Evolutionary conservation across 305 asterid genomes (phyloP).

Genomic region (Solanum chacoense): DNA sequence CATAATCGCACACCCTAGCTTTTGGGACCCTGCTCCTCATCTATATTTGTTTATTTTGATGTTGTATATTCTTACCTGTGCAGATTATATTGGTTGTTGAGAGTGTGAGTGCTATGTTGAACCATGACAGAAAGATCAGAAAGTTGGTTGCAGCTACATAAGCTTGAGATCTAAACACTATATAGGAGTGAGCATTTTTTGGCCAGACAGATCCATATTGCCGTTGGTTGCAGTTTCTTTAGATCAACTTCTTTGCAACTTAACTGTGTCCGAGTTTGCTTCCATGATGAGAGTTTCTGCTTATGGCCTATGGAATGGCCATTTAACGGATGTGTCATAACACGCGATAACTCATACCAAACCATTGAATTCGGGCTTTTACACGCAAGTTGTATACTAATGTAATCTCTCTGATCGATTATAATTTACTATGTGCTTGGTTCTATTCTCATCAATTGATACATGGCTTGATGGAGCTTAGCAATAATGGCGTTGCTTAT

Average conservation of each 20-base stretch:
- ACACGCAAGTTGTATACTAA: background rate
- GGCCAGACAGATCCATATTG: background rate
- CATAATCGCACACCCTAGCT: background rate
- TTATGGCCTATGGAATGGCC: background rate
- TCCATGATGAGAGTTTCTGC: background rate
- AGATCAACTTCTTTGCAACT: background rate
- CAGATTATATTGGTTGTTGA: conserved; percentile 80
- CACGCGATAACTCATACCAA: background rate
- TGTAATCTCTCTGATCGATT: background rate
- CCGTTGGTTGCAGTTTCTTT: background rate
- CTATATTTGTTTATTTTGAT: background rate
- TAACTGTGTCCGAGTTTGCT: background rate
- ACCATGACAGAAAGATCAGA: conserved; percentile 65
- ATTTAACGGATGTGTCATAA: background rate
- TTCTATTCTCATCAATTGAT: background rate
- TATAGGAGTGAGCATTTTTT: background rate
- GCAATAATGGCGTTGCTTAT: background rate
- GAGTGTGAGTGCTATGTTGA: conserved; percentile 77
- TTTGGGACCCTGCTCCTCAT: background rate
- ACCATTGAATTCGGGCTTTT: background rate
- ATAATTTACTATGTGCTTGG: background rate
- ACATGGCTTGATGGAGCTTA: background rate
- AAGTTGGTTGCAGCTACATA: conserved; percentile 30
- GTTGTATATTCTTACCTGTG: conserved; percentile 2
- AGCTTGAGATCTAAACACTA: conserved; percentile 7